Base-by-base conservation (phyloP, 495 filamentous ascomycete species). In the Durotheca rogersii region DNA sequence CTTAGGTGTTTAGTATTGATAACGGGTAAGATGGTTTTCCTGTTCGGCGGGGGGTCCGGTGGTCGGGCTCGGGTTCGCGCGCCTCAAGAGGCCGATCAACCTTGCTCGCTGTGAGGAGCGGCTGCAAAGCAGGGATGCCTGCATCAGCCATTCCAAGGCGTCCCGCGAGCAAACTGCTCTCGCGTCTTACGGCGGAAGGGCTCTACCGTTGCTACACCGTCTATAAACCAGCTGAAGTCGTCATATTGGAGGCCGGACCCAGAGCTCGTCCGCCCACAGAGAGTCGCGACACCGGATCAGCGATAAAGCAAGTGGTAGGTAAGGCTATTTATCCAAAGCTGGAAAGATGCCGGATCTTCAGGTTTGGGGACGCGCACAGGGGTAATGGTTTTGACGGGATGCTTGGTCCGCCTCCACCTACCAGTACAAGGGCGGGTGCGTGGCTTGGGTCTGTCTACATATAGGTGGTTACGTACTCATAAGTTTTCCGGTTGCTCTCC, bases 41-140 rank as follows among this genome's bases (percentile, higher is more conserved):
- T 41, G 43, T 10, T 55, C 66, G 16, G 31, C 51, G 2, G 56
- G 70, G n/a, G 62, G 72, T 29, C 23, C 51, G 1, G 32, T 45
- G 14, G 19, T 36, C 2, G 53, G 62, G 21, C 42, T 44, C 10
- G 72, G 80, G 33, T 78, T 80, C 29, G 56, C 56, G 0, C 66
- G 68, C 9, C 77, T 68, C 37, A 70, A 71, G 46, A 73, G 77
- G 11, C 58, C 78, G 2, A 41, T 72, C 16, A 58, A 52, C 2
- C 67, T 75, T 30, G 27, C 58, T 14, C 71, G 64, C 7, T 81
- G 73, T 43, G 7, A 64, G 0, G 42, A 62, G 12, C n/a, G 78
- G 6, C 54, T 81, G 0, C 39, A 75, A 4, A 50, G 55, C 43
- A 37, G 41, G 19, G 58, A 74, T 31, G 68, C 60, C 5, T 83